phyloP scores from a whole-genome alignment of 2,329 filamentous ascomycete genomes.

The Cytospora piceae region DNA sequence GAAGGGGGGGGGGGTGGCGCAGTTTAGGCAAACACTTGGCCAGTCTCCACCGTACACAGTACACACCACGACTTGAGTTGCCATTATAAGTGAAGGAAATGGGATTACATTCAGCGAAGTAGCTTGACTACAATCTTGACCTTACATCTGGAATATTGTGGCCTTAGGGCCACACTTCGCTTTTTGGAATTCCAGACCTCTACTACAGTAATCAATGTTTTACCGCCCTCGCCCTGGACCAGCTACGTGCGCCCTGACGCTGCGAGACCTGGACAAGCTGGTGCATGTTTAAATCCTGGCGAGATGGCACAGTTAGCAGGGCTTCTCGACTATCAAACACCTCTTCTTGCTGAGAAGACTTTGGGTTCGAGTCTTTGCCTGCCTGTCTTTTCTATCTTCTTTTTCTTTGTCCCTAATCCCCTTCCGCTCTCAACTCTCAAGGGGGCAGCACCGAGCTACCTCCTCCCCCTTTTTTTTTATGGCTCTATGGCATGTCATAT shows the following conservation, averaged over 20 bases:
- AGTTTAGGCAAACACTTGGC: too few relatives aligned
- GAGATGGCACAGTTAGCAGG: constrained; percentile 7
- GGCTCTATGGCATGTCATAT: too few relatives aligned
- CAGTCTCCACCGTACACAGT: too few relatives aligned
- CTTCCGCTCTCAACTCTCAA: neutral
- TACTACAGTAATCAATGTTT: neutral
- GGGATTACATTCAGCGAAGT: too few relatives aligned
- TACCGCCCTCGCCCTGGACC: neutral
- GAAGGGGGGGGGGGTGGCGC: too few relatives aligned
- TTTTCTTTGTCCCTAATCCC: too few relatives aligned
- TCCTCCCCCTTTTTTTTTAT: too few relatives aligned
- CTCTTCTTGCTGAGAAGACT: neutral
- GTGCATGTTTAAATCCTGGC: neutral
- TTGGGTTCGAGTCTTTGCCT: neutral
- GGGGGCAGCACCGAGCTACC: too few relatives aligned
- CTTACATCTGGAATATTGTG: too few relatives aligned
- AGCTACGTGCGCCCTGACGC: neutral
- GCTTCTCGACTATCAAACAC: neutral
- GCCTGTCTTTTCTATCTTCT: neutral
- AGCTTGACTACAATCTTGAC: too few relatives aligned
- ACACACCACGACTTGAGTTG: too few relatives aligned
- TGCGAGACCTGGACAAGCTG: constrained; percentile 5
- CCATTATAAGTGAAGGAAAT: too few relatives aligned
- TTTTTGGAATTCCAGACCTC: constrained; percentile 20
- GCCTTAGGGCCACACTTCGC: constrained; percentile 18